Evolutionary conservation across 805 yeast genomes (phyloP).

Genomic region (Kazachstania psychrophila): DNA sequence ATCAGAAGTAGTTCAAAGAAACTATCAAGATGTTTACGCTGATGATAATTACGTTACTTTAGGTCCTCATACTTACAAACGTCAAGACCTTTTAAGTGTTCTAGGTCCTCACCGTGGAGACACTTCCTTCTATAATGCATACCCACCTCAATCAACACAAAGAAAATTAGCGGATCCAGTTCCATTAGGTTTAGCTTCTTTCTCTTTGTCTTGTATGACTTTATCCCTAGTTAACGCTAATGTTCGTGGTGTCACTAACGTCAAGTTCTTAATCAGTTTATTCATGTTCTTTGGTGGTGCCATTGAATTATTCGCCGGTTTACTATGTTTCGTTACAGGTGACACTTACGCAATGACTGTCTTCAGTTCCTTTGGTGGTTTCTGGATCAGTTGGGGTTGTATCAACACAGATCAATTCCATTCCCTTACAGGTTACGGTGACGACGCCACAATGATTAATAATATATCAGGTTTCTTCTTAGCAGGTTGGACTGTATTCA

Average conservation of each 20-base stretch:
- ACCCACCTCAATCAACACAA: constrained; percentile 7
- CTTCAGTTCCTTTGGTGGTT: constrained; percentile 49
- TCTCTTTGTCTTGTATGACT: constrained; percentile 49
- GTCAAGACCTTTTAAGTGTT: constrained; percentile 46
- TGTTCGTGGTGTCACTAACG: constrained; percentile 57
- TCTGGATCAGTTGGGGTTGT: constrained; percentile 71
- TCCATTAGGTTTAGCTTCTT: constrained; percentile 64
- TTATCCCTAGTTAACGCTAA: constrained; percentile 53
- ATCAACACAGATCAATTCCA: constrained; percentile 51
- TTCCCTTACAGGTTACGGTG: constrained; percentile 40
- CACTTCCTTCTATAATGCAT: background rate
- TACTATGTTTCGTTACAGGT: constrained; percentile 68
- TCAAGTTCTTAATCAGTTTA: constrained; percentile 53
- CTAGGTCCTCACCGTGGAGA: background rate
- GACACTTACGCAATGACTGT: constrained; percentile 66
- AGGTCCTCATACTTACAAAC: constrained; percentile 36
- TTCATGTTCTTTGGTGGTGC: constrained; percentile 69
- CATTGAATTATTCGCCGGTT: constrained; percentile 61
- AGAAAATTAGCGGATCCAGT: constrained; percentile 64
- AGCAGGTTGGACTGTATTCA: constrained; percentile 56
- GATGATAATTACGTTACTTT: constrained; percentile 32
- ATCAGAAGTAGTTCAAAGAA: background rate
- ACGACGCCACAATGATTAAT: constrained; percentile 35
- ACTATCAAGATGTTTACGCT: constrained; percentile 16
- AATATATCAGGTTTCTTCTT: constrained; percentile 52